Evolutionary conservation across 2,329 filamentous ascomycete species (phyloP).

Genomic region (Metarhizium rileyi): DNA sequence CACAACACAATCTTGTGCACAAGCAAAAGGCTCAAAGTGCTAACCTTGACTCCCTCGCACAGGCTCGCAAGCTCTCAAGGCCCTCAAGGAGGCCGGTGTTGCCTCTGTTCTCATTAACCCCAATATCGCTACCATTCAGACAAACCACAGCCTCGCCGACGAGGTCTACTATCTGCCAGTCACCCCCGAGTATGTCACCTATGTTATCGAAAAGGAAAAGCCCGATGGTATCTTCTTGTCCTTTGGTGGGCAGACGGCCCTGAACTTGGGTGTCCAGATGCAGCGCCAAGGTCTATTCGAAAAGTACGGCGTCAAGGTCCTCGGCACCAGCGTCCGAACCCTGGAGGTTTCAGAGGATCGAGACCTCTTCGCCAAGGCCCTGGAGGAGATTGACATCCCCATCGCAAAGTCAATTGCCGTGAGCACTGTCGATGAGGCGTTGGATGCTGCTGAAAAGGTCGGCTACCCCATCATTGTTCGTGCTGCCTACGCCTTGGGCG

Average conservation of each 20-base stretch:
- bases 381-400: slow-evolving; percentile 95
- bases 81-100: slow-evolving; percentile 89
- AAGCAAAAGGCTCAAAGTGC: not conserved
- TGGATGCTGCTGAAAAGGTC: slow-evolving; percentile 75
- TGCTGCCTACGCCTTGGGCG: slow-evolving; percentile 91
- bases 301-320: slow-evolving; percentile 87
- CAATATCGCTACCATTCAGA: slow-evolving; percentile 98
- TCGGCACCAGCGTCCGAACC: slow-evolving; percentile 90
- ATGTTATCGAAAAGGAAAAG: slow-evolving; percentile 92
- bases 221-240: slow-evolving; percentile 96
- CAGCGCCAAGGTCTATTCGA: slow-evolving; percentile 92
- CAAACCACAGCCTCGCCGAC: slow-evolving; percentile 88
- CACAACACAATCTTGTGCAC: not conserved
- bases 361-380: slow-evolving; percentile 88
- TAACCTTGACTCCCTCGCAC: slow-evolving; percentile 14
- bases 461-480: slow-evolving; percentile 98
- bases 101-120: slow-evolving; percentile 91
- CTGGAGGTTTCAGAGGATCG: slow-evolving; percentile 92
- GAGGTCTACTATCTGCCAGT: slow-evolving; percentile 98
- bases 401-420: slow-evolving; percentile 96
- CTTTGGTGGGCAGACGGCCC: slow-evolving; percentile 92
- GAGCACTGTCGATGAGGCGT: slow-evolving; percentile 79
- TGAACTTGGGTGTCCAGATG: slow-evolving; percentile 97
- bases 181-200: slow-evolving; percentile 92
- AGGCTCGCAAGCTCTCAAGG: slow-evolving; percentile 95